phyloP scores from a whole-genome alignment of 371 early-diverging fungal genomes.

The Circinella umbellata region DNA sequence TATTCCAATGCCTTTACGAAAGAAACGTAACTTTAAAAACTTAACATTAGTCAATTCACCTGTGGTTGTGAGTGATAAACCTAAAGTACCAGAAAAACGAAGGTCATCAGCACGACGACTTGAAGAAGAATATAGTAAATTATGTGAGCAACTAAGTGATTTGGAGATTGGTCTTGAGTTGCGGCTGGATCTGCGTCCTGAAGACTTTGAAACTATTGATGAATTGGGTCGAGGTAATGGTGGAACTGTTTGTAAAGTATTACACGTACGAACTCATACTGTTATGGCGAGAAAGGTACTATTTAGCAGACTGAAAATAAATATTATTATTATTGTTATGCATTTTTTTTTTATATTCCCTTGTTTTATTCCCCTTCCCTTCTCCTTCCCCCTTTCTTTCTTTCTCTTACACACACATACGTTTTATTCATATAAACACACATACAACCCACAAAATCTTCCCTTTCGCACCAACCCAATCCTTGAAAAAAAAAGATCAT shows the following conservation, averaged over 20 bases:
- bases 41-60: constrained; percentile 59
- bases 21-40: constrained; percentile 80
- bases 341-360: no score
- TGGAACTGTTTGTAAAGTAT: constrained; percentile 81
- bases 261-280: constrained; percentile 76
- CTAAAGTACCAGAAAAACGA: constrained; percentile 16
- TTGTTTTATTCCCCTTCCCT: no score
- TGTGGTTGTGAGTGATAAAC: constrained; percentile 32
- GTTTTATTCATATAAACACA: no score
- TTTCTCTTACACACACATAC: no score
- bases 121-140: constrained; percentile 36
- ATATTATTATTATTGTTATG: no score
- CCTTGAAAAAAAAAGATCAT: not conserved
- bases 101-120: constrained; percentile 22
- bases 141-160: constrained; percentile 56
- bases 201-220: constrained; percentile 79
- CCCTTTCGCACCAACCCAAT: no score
- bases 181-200: constrained; percentile 78
- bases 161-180: constrained; percentile 78
- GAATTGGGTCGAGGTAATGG: constrained; percentile 90
- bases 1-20: constrained; percentile 52
- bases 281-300: constrained; percentile 88
- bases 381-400: no score
- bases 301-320: no score
- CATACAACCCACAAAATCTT: no score